phyloP scores from a whole-genome alignment of 441 rosid species.

The Aleurites moluccanus region DNA sequence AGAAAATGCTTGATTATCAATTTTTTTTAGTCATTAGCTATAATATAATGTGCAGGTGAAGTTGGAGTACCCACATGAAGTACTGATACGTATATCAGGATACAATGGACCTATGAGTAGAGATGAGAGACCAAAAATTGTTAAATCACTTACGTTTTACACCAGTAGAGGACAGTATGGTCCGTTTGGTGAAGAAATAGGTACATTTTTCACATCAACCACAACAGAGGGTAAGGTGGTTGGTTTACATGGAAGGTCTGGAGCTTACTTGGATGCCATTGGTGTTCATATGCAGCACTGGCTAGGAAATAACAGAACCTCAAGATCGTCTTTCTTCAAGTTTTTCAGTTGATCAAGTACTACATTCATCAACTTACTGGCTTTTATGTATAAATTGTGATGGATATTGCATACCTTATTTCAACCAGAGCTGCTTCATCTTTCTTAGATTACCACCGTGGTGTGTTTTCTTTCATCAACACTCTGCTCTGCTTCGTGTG shows the following conservation, averaged over 20 bases:
- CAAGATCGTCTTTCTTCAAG: constrained; percentile 45
- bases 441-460: too few species aligned
- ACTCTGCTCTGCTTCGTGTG: not conserved
- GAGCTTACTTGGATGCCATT: constrained; percentile 76
- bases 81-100: constrained; percentile 61
- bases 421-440: too few species aligned
- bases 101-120: constrained; percentile 53
- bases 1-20: not conserved
- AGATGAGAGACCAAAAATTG: constrained; percentile 45
- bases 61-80: constrained; percentile 76
- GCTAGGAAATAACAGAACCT: constrained; percentile 55
- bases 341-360: constrained; percentile 28
- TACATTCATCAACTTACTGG: not conserved
- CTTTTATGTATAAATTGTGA: not conserved
- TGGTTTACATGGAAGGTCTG: constrained; percentile 85
- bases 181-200: constrained; percentile 83
- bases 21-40: not conserved
- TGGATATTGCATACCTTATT: not conserved
- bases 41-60: constrained; percentile 47
- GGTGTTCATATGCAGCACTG: constrained; percentile 93
- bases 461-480: not conserved
- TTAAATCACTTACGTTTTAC: constrained; percentile 68
- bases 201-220: constrained; percentile 76
- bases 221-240: constrained; percentile 79
- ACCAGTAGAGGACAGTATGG: constrained; percentile 83